These are phyloP conservation scores for Aquilaria sinensis DNA, from an alignment of 345 rosid genomes.

Conservation along the genomic window DNA sequence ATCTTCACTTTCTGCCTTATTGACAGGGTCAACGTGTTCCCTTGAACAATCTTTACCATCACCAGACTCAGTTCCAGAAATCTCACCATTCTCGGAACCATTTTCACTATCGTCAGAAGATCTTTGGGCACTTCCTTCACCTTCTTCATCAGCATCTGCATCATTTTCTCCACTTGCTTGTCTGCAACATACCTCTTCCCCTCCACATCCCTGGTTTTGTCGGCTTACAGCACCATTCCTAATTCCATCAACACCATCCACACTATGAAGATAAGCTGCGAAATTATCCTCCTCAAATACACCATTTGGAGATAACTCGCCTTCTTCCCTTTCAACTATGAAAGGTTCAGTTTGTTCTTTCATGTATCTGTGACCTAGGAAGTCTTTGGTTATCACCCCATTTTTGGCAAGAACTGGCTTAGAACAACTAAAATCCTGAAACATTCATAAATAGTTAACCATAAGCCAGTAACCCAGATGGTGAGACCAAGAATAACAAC, in stretches of 20 bases:
- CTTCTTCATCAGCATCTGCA: slow-evolving; percentile 78
- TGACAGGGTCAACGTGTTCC: slow-evolving; percentile 63
- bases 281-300: slow-evolving; percentile 90
- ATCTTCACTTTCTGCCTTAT: slow-evolving; percentile 90
- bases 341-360: slow-evolving; percentile 42
- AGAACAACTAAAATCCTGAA: slow-evolving; percentile 52
- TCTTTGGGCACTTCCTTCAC: slow-evolving; percentile 81
- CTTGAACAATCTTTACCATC: slow-evolving; percentile 77
- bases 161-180: slow-evolving; percentile 68
- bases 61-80: slow-evolving; percentile 82
- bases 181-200: slow-evolving; percentile 33
- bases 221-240: slow-evolving; percentile 46
- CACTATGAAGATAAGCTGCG: slow-evolving; percentile 58
- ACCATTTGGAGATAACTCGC: slow-evolving; percentile 93
- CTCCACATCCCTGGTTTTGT: slow-evolving; percentile 43
- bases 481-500: too few relatives aligned
- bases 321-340: slow-evolving; percentile 94
- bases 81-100: slow-evolving; percentile 86
- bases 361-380: slow-evolving; percentile 38
- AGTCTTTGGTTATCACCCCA: slow-evolving; percentile 43
- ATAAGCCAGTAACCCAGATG: neutral
- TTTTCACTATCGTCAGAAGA: slow-evolving; percentile 85
- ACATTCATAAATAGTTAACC: slow-evolving; percentile 10
- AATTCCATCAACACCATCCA: slow-evolving; percentile 44
- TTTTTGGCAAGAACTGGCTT: slow-evolving; percentile 37